Evolutionary conservation across 495 filamentous ascomycete species (phyloP).

Genomic region (Pseudoneurospora amorphoporcata): DNA sequence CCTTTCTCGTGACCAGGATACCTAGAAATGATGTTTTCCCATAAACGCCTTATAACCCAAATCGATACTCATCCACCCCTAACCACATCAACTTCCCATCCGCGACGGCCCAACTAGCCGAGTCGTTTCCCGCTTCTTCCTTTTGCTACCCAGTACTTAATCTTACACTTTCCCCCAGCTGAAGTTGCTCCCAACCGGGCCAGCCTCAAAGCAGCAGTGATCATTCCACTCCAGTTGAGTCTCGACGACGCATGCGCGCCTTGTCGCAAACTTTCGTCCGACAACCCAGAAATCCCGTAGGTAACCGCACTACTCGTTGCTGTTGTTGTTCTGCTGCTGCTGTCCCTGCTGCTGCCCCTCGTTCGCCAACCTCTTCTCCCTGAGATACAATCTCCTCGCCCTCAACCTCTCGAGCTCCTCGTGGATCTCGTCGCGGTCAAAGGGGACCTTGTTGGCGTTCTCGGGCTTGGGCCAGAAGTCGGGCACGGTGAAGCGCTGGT

Average conservation of each 20-base stretch:
- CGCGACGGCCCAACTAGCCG: background rate
- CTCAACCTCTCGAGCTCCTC: slow-evolving; percentile 66
- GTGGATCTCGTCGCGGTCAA: slow-evolving; percentile 78
- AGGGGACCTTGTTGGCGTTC: slow-evolving; percentile 79
- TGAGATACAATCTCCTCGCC: slow-evolving; percentile 44
- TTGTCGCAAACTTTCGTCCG: background rate
- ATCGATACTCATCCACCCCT: background rate
- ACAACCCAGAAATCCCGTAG: background rate
- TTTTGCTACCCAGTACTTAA: background rate
- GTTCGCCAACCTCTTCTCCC: slow-evolving; percentile 47
- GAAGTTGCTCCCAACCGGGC: background rate
- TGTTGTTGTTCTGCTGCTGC: slow-evolving; percentile 18
- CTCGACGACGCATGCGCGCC: background rate
- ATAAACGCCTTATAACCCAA: background rate
- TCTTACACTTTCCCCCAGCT: background rate
- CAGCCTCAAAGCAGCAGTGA: background rate
- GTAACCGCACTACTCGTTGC: slow-evolving; percentile 12
- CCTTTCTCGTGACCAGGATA: background rate
- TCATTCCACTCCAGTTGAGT: background rate
- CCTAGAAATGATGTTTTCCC: background rate
- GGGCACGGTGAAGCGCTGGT: slow-evolving; percentile 74
- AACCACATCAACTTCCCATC: background rate
- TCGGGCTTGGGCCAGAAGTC: slow-evolving; percentile 90
- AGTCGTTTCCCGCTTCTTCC: background rate
- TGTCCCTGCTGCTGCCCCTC: slow-evolving; percentile 36